phyloP scores from a whole-genome alignment of 2,329 filamentous ascomycete species.

The Intubia oerlemansii region DNA sequence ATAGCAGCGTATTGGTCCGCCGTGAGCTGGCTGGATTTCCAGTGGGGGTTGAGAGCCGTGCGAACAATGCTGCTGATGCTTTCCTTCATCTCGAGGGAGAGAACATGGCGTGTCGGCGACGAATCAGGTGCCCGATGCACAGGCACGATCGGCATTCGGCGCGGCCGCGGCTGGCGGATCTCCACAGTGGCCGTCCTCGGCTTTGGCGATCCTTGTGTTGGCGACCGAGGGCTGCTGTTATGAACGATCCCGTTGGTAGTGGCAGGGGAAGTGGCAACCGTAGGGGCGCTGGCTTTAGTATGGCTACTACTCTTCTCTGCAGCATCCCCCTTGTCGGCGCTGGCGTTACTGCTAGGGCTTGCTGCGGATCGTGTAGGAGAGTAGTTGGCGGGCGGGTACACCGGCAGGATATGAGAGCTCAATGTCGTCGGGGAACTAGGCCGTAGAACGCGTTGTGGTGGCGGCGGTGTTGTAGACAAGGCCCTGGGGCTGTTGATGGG shows the following conservation, averaged over 20 bases:
- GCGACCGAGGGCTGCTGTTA: conserved; percentile 11
- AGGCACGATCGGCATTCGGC: conserved; percentile 20
- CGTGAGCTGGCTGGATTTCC: conserved; percentile 56
- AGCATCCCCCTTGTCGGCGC: conserved; percentile 16
- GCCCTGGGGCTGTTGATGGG: conserved; percentile 46
- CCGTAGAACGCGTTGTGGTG: conserved; percentile 37
- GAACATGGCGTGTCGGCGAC: conserved; percentile 41
- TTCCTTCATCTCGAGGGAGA: conserved; percentile 69
- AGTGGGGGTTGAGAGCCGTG: conserved; percentile 60
- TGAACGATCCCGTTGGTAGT: too few species aligned
- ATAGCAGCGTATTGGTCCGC: conserved; percentile 85
- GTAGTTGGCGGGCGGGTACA: conserved; percentile 55
- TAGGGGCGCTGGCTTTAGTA: conserved; percentile 16
- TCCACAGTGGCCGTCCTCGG: conserved; percentile 16
- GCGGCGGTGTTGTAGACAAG: conserved; percentile 48
- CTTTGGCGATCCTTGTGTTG: too few species aligned
- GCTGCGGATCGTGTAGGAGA: conserved; percentile 30
- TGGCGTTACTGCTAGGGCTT: conserved; percentile 12
- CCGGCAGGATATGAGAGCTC: conserved; percentile 50
- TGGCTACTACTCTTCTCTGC: conserved; percentile 1
- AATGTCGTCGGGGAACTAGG: conserved; percentile 44
- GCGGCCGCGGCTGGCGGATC: conserved; percentile 29
- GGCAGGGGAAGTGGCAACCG: too few species aligned
- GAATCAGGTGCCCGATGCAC: conserved; percentile 33
- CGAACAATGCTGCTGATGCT: conserved; percentile 81